Conservation (phyloP, 495 filamentous ascomycete genomes). For the Talaromyces adpressus region DNA sequence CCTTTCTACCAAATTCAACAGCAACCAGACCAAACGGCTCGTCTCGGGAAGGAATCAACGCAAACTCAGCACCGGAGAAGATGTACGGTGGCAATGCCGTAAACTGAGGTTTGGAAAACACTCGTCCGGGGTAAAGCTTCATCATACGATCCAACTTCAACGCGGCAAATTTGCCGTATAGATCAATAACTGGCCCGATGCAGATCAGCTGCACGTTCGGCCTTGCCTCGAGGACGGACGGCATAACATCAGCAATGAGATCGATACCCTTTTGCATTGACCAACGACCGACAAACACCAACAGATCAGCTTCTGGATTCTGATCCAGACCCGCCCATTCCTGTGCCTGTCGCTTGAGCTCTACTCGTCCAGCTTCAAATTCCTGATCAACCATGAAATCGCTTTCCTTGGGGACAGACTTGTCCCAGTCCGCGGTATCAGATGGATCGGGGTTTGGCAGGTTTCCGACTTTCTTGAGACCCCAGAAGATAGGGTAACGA, state of each 20-base stretch:
- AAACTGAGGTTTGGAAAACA: slow-evolving; percentile 72
- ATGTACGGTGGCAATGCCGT: slow-evolving; percentile 67
- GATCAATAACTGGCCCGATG: slow-evolving; percentile 68
- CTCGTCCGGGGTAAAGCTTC: slow-evolving; percentile 67
- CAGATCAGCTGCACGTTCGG: slow-evolving; percentile 63
- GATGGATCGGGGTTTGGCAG: slow-evolving; percentile 72
- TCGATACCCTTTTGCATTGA: slow-evolving; percentile 75
- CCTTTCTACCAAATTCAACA: slow-evolving; percentile 74
- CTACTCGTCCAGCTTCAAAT: slow-evolving; percentile 50
- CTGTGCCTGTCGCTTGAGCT: slow-evolving; percentile 61
- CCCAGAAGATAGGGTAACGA: slow-evolving; percentile 74
- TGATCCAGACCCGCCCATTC: slow-evolving; percentile 68
- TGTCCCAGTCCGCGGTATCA: slow-evolving; percentile 63
- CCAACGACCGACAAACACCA: slow-evolving; percentile 77
- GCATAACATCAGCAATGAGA: slow-evolving; percentile 71
- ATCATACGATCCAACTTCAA: slow-evolving; percentile 66
- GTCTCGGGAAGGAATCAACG: slow-evolving; percentile 71
- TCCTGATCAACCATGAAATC: slow-evolving; percentile 48
- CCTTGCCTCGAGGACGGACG: slow-evolving; percentile 60
- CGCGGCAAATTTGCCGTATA: slow-evolving; percentile 73
- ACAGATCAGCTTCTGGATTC: slow-evolving; percentile 60
- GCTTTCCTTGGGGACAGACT: slow-evolving; percentile 42
- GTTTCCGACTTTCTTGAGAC: slow-evolving; percentile 60
- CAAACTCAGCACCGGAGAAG: slow-evolving; percentile 74
- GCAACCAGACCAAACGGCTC: slow-evolving; percentile 79